Conservation (phyloP, 2,329 filamentous ascomycete species). For the Aaosphaeria arxii region DNA sequence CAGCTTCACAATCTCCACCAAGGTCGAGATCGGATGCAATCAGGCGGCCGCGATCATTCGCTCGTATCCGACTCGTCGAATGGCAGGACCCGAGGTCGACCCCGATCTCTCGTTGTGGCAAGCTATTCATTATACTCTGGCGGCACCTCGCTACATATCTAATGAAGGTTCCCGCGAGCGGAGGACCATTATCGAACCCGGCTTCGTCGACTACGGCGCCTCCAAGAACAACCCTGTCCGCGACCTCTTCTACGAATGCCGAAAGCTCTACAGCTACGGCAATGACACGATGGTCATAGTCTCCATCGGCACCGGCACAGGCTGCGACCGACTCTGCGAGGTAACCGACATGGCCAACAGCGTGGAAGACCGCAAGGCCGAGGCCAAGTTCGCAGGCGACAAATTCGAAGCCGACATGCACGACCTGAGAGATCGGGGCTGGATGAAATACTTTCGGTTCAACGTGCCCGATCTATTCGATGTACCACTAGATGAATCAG, state of each 20-base stretch:
- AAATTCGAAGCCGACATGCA: conserved; percentile 25
- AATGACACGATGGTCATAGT: conserved; percentile 32
- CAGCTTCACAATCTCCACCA: conserved; percentile 27
- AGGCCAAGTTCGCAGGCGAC: conserved; percentile 15
- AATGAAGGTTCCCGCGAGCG: conserved; percentile 10
- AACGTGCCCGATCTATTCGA: conserved; percentile 24
- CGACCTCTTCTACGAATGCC: conserved; percentile 28
- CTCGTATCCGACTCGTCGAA: conserved; percentile 27
- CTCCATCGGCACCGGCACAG: conserved; percentile 23
- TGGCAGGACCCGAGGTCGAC: conserved; percentile 25
- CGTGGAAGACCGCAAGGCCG: conserved; percentile 15
- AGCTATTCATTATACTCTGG: conserved; percentile 21
- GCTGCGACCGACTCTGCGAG: conserved; percentile 15
- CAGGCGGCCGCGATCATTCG: conserved; percentile 24
- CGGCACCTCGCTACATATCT: conserved; percentile 22
- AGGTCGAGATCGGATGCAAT: conserved; percentile 26
- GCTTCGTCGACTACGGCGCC: conserved; percentile 28
- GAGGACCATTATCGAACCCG: conserved; percentile 23
- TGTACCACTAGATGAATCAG: conserved; percentile 28
- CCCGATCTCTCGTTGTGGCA: conserved; percentile 22
- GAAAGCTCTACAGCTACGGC: conserved; percentile 27
- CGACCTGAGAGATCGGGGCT: conserved; percentile 20
- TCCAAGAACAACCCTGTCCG: conserved; percentile 31
- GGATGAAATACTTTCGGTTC: conserved; percentile 34
- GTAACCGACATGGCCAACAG: conserved; percentile 24